Conservation (phyloP, 495 filamentous ascomycete genomes). For the Tuber indicum region DNA sequence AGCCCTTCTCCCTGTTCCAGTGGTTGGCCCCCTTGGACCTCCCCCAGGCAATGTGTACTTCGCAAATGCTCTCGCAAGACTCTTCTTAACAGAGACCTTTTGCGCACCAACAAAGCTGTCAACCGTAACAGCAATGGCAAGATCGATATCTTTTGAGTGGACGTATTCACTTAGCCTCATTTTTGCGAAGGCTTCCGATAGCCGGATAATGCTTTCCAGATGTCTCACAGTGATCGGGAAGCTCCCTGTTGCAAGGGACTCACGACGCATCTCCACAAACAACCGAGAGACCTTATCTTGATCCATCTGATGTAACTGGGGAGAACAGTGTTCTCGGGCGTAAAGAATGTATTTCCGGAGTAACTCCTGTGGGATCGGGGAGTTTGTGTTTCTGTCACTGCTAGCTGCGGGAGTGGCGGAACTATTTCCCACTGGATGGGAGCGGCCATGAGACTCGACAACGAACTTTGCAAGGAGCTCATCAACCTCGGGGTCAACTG, state of each 20-base stretch:
- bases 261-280: constrained; percentile 92
- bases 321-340: constrained; percentile 79
- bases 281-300: constrained; percentile 92
- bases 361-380: constrained; percentile 74
- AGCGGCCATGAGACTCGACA: constrained; percentile 81
- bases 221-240: constrained; percentile 99
- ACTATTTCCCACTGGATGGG: constrained; percentile 57
- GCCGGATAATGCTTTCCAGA: constrained; percentile 93
- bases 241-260: constrained; percentile 84
- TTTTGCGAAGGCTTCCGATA: constrained; percentile 92
- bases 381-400: constrained; percentile 10
- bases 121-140: constrained; percentile 93
- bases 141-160: constrained; percentile 81
- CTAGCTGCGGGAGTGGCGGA: background rate
- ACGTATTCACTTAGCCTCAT: constrained; percentile 96
- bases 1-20: constrained; percentile 14
- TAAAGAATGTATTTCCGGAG: constrained; percentile 97
- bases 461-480: constrained; percentile 93
- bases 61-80: constrained; percentile 88
- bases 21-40: constrained; percentile 24
- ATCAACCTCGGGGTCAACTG: constrained; percentile 93
- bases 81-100: constrained; percentile 97
- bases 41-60: constrained; percentile 63
- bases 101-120: constrained; percentile 94
- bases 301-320: constrained; percentile 96